Conservation (phyloP, 179 eudicot genomes). For the Vitellaria paradoxa region DNA sequence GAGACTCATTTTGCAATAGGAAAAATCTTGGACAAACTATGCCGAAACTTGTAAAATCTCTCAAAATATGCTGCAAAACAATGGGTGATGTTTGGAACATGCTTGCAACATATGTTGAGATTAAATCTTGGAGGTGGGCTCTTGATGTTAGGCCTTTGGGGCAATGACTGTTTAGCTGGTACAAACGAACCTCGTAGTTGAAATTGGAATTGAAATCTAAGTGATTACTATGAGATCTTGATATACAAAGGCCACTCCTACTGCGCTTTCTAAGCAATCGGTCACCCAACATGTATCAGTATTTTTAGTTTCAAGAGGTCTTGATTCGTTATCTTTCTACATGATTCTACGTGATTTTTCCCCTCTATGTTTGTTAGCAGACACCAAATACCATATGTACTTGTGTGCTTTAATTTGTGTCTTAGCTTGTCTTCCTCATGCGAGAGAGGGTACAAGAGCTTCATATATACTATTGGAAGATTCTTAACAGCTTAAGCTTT, state of each 20-base stretch:
- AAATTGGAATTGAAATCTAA: not conserved
- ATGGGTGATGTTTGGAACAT: no score
- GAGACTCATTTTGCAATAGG: no score
- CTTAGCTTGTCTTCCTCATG: not conserved
- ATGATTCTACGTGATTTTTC: not conserved
- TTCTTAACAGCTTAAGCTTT: not conserved
- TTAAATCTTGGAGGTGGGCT: no score
- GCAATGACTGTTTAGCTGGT: not conserved
- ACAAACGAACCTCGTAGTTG: not conserved
- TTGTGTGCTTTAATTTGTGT: not conserved
- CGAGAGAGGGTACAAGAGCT: not conserved
- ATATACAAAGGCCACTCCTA: not conserved
- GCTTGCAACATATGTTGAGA: no score
- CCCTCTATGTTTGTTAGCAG: not conserved
- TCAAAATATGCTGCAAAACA: no score
- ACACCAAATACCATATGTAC: not conserved
- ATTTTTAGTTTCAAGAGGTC: not conserved
- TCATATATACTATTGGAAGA: not conserved
- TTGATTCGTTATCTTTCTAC: no score
- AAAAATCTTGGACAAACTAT: no score
- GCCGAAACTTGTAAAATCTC: no score
- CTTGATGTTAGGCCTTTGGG: not conserved
- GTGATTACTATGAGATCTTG: not conserved
- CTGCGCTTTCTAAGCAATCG: not conserved
- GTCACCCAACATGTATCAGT: not conserved